A percentile compares a stretch with the other conserved stretches of the same genome.
Conservation (phyloP, 345 rosid species). For the Pistacia atlantica region DNA sequence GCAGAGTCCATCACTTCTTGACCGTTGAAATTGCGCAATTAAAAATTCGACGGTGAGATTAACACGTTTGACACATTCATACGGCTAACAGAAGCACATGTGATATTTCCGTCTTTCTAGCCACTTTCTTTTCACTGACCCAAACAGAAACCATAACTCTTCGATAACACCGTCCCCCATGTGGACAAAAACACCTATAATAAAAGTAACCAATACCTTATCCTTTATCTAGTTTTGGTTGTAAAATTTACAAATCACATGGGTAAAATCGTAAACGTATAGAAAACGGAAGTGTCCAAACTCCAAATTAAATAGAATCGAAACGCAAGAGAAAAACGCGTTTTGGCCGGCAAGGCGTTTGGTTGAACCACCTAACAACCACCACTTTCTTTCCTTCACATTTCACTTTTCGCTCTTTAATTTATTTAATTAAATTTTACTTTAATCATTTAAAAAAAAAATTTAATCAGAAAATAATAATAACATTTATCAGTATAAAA, state of each 20-base stretch:
- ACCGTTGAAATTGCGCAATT: conserved; percentile 7
- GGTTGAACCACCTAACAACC: conserved; percentile 99
- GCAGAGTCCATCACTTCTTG: background rate
- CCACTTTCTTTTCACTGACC: conserved; percentile 39
- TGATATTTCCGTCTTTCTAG: conserved; percentile 35
- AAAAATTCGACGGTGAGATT: conserved; percentile 38
- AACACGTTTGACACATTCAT: background rate
- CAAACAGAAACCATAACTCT: conserved; percentile 24
- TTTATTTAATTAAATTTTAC: conserved; percentile 12
- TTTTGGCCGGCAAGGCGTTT: conserved; percentile 83
- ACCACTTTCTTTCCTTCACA: conserved; percentile 71
- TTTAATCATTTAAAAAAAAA: conserved; percentile 19
- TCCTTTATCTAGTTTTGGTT: background rate
- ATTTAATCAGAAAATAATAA: conserved; percentile 29
- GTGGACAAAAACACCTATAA: conserved; percentile 29
- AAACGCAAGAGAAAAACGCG: conserved; percentile 63
- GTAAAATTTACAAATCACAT: background rate
- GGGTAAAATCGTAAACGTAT: conserved; percentile 24
- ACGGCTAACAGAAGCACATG: conserved; percentile 19
- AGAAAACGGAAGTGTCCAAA: conserved; percentile 23
- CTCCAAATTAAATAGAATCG: background rate
- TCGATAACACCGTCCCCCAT: conserved; percentile 25
- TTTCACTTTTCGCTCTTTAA: conserved; percentile 30
- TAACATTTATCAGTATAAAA: conserved; percentile 51
- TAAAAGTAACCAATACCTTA: background rate